Base-by-base conservation (phyloP, 129 eudicot genomes). In the Arctium lappa region DNA sequence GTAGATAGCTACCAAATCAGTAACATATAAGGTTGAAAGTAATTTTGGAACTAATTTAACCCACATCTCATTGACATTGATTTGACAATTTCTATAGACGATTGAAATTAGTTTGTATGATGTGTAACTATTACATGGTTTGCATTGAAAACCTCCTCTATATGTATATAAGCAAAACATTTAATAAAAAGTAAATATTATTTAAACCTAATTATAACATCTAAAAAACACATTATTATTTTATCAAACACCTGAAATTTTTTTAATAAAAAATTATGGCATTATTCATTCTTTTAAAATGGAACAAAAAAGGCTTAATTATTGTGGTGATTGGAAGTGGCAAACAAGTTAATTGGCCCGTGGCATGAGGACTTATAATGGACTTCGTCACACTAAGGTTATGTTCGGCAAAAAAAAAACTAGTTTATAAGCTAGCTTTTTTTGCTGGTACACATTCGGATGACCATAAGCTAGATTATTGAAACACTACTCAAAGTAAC, bases 291-390 rank as follows among this genome's bases (percentile, higher is more conserved):
- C n/a, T 18, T 60, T 60, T 60, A 2, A 11, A 33, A 30, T 42
- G 56, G 39, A 33, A 75, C 53, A 75, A 27, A 44, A 4, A 75
- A 75, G 79, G 33, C 11, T 75, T 75, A 5, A 29, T 29, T 75
- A 60, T 75, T 68, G 66, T 46, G 27, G 66, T 75, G 29, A 46
- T 6, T 13, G 66, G 79, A 75, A 75, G 79, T 75, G 79, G 79
- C 79, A 75, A 75, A 75, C 79, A 75, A 29, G 66, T 36, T 75
- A 75, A 75, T 46, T 75, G 79, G 79, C 36, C 79, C 12, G 27
- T 75, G 66, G 79, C 27, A 16, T 42, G 39, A 8, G 38, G 38
- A 27, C 18, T 74, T 37, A 9, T 42, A 42, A 74, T 74, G 78
- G 78, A 40, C 16, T 8, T 40, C 53, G 56, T 74, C 77, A 40